Evolutionary conservation across 192 early-diverging fungal genomes (phyloP), one percentile per base, ranked within the genome.

Genomic region (Powellomyces hirtus): DNA sequence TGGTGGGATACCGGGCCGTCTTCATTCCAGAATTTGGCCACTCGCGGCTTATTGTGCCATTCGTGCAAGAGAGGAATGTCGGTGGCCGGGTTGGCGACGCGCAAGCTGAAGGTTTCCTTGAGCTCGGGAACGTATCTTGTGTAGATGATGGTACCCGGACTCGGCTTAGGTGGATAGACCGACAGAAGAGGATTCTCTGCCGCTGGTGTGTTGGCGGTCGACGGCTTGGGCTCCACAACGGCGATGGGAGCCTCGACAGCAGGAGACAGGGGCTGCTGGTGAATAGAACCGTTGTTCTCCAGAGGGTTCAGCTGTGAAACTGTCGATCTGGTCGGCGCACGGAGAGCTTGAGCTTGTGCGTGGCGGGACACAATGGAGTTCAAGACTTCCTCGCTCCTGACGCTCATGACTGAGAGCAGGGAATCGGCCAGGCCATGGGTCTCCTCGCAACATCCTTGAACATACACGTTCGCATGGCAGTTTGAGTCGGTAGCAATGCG

Each of bases 391-490:
- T 33, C 64, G 31, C 64, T 51, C 10, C 64, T 26, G 22, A 69
- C 70, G 0, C 37, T 50, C 2, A 71, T 22, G n/a, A 58, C 59
- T 6, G 70, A 64, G 10, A 68, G 62, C 38, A 73, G 44, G 10
- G 71, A 73, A 34, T 73, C 71, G 24, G 24, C 16, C 10, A 73
- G 56, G 4, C 71, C 71, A 44, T 73, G 71, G 18, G 71, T 73
- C 4, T 71, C 29, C 34, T 71, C 69, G 56, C 61, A 64, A 40
- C 69, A 71, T 22, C 69, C 69, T 33, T 64, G 60, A 3, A 63
- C 22, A 49, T 71, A 66, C 50, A 66, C 38, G 8, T 20, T 35
- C 18, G 64, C 51, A 11, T 11, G 13, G 51, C 10, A 53, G 49
- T 2, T 16, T 10, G 24, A 16, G 16, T 8, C 30, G 16, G 51